Percentiles rank a stretch among this genome's conserved stretches.
Evolutionary conservation across 371 early-diverging fungal genomes (phyloP).

Genomic region (Syncephalastrum monosporum): DNA sequence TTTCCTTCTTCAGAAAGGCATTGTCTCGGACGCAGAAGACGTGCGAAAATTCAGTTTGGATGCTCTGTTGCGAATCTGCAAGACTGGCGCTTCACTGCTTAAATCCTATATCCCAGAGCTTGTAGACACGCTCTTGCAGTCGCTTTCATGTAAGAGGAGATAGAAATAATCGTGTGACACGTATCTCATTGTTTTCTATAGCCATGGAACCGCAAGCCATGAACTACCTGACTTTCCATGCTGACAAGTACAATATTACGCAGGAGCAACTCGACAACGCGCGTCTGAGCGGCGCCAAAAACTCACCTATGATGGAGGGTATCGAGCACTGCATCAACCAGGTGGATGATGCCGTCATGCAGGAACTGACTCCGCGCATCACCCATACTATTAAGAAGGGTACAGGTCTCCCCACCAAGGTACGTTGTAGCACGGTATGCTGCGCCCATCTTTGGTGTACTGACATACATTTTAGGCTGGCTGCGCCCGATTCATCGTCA

Average conservation of each 20-base stretch:
- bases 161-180: neutral
- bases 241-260: constrained; percentile 84
- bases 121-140: constrained; percentile 75
- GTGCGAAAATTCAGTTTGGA: constrained; percentile 82
- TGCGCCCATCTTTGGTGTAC: neutral
- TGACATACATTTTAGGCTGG: constrained; percentile 61
- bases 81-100: constrained; percentile 71
- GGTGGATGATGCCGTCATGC: constrained; percentile 70
- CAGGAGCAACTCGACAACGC: constrained; percentile 83
- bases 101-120: constrained; percentile 74
- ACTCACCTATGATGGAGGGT: constrained; percentile 86
- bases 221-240: constrained; percentile 91
- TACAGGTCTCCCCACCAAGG: constrained; percentile 88
- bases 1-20: constrained; percentile 80
- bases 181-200: constrained; percentile 3
- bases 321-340: constrained; percentile 78
- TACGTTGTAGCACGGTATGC: constrained; percentile 44
- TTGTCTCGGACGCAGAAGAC: constrained; percentile 85
- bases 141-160: constrained; percentile 64
- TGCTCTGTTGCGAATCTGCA: constrained; percentile 81
- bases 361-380: constrained; percentile 65
- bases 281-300: constrained; percentile 68
- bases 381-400: constrained; percentile 76
- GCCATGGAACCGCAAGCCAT: constrained; percentile 57
- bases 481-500: constrained; percentile 80